Evolutionary conservation across 805 yeast genomes (phyloP), one percentile per base, ranked within the genome.

Genomic region (Schizosaccharomyces pombe): DNA sequence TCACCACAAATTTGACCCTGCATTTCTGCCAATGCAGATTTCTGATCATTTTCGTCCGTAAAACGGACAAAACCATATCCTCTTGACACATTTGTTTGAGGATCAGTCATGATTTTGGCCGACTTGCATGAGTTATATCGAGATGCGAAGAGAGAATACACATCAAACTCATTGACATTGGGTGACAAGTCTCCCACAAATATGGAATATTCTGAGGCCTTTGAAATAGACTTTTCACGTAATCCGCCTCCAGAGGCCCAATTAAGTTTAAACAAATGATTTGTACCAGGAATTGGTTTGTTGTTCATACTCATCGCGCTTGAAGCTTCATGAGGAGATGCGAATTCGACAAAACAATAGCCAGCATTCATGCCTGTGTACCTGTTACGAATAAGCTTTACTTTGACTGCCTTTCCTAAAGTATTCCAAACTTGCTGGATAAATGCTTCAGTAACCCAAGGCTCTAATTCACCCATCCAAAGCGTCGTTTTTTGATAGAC

Each of bases 1-100:
- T 82, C 81, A 55, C 81, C 79, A 49, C 85, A 66, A 40, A 76
- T 69, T 19, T 72, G 72, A 3, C 94, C 94, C 66, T 82, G 87
- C 94, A 85, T 83, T 62, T 83, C 93, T 24, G 72, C 62, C 43
- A 85, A 64, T 0, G 95, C 85, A 54, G 78, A 73, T 60, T 78
- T 80, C 65, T 81, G 85, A 40, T 81, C 85, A 9, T 72, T 71
- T 57, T 75, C 79, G 56, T 73, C 73, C 34, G 71, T 62, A 63
- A 86, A 85, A 57, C 84, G 77, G n/a, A 85, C 84, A 69, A 87
- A 87, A 1, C 95, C 96, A 65, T 82, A 86, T 11, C 95, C 94
- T 62, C 83, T 79, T 5, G 89, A 76, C 52, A 72, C 72, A 31
- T 80, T 80, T 0, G 94, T 78, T 11, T 66, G 63, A 39, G 77